Evolutionary conservation across 495 filamentous ascomycete genomes (phyloP), one percentile per base, ranked within the genome.

Genomic region (Haplographium delicatum): DNA sequence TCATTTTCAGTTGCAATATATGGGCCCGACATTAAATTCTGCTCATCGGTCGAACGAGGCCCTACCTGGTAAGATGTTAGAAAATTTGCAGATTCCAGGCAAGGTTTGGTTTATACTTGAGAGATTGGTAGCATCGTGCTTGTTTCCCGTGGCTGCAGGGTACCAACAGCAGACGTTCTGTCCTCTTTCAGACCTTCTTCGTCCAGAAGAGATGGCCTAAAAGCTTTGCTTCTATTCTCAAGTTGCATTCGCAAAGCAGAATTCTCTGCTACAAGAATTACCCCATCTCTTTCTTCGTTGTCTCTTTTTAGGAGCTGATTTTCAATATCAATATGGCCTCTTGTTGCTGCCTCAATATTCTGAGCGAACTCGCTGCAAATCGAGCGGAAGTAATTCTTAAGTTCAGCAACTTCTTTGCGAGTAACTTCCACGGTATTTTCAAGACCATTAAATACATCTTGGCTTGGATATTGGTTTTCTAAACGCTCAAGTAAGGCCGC

Each of bases 401-500:
- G 44, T 13, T 49, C 40, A 4, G 43, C 15, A 2, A 35, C 16
- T 5, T 50, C 38, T 5, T 52, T 44, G 16, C 34, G 46, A n/a
- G 19, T 25, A 15, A 23, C 34, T 40, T 39, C 23, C 35, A 59
- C 26, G n/a, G 47, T 27, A 42, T 51, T 50, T 40, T 51, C 22
- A 11, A 65, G 30, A 20, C 42, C 55, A 4, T 52, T 49, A 5
- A 44, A 44, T 8, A 15, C 33, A 7, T 53, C 22, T 13, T 4
- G 43, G 26, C 13, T 25, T 16, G 16, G 18, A 28, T 24, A 22
- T 16, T 43, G 40, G 23, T 65, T 41, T 35, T 58, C 42, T 28
- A 67, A 44, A 7, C 57, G 57, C 22, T 60, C 39, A 13, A 65
- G 39, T 8, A 62, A 56, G 10, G 37, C 42, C 19, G 51, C 50